A percentile compares a stretch with the other conserved stretches of the same genome.
Conservation (phyloP, 306 rosid genomes). For the Lotus japonicus region DNA sequence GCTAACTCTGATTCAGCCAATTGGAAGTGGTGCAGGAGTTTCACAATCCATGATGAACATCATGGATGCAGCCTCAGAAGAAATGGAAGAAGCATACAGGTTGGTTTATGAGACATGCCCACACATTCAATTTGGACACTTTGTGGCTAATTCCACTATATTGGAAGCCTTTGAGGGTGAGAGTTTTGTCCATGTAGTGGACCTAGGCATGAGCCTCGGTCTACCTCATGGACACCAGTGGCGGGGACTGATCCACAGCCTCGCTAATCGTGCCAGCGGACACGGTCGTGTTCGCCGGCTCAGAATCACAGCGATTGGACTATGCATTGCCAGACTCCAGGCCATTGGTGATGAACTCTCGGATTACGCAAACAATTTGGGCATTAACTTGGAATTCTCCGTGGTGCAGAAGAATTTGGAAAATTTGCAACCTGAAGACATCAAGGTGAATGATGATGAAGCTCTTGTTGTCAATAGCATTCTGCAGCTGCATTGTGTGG, state of each 20-base stretch:
- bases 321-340: slow-evolving; percentile 31
- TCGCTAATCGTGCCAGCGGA: slow-evolving; percentile 18
- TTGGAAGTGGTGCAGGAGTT: slow-evolving; percentile 34
- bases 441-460: slow-evolving; percentile 45
- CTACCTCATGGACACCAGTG: slow-evolving; percentile 72
- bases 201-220: slow-evolving; percentile 75
- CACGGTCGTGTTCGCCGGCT: slow-evolving; percentile 21
- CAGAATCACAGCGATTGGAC: slow-evolving; percentile 60
- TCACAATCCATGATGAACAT: slow-evolving; percentile 31
- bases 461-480: slow-evolving; percentile 69
- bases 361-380: slow-evolving; percentile 37
- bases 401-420: slow-evolving; percentile 58
- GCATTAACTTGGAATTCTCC: slow-evolving; percentile 45
- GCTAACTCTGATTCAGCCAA: slow-evolving; percentile 46
- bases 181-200: slow-evolving; percentile 73
- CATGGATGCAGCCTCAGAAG: slow-evolving; percentile 47
- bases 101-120: slow-evolving; percentile 74
- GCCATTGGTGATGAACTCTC: slow-evolving; percentile 57
- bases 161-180: slow-evolving; percentile 98
- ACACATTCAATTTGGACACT: slow-evolving; percentile 80
- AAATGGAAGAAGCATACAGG: slow-evolving; percentile 62
- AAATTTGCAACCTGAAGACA: slow-evolving; percentile 42
- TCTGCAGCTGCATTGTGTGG: slow-evolving; percentile 82
- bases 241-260: slow-evolving; percentile 52
- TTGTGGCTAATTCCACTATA: slow-evolving; percentile 61